Evolutionary conservation across 768 basidiomycete genomes (phyloP).

Genomic region (Mycena filopes): DNA sequence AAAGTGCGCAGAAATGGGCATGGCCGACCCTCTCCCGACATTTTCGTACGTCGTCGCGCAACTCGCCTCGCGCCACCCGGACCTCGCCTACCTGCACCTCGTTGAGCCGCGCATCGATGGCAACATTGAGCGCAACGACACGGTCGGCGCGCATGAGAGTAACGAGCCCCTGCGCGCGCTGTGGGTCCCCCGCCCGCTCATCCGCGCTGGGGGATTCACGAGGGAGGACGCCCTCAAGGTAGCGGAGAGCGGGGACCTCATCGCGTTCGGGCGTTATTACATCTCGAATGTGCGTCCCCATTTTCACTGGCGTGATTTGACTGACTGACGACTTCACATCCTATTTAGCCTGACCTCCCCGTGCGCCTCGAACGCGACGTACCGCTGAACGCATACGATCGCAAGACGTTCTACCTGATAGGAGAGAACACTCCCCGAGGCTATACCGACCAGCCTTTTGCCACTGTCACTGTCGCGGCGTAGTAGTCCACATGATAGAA

Average conservation of each 20-base stretch:
- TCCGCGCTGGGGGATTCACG: constrained; percentile 48
- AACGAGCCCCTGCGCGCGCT: constrained; percentile 44
- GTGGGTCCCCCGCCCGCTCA: constrained; percentile 43
- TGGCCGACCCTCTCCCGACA: constrained; percentile 56
- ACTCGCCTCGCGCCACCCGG: constrained; percentile 55
- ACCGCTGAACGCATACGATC: constrained; percentile 46
- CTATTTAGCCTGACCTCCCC: constrained; percentile 53
- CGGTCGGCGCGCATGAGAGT: constrained; percentile 25
- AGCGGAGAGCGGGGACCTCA: constrained; percentile 38
- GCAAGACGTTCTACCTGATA: constrained; percentile 51
- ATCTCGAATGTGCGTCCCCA: constrained; percentile 46
- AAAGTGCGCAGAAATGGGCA: constrained; percentile 55
- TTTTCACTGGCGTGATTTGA: not conserved
- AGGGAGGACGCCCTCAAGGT: constrained; percentile 42
- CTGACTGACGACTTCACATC: not conserved
- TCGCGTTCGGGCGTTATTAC: constrained; percentile 29
- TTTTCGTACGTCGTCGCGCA: constrained; percentile 55
- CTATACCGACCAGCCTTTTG: constrained; percentile 38
- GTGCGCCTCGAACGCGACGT: constrained; percentile 45
- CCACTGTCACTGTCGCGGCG: no score
- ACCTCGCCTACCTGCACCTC: constrained; percentile 56
- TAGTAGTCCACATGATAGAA: no score
- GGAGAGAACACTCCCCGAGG: constrained; percentile 38
- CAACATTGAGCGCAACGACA: not conserved
- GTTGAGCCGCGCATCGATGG: constrained; percentile 45